Percentiles rank a stretch among this genome's conserved stretches.
Evolutionary conservation across 345 rosid genomes (phyloP).

Genomic region (Salix koriyanagi): DNA sequence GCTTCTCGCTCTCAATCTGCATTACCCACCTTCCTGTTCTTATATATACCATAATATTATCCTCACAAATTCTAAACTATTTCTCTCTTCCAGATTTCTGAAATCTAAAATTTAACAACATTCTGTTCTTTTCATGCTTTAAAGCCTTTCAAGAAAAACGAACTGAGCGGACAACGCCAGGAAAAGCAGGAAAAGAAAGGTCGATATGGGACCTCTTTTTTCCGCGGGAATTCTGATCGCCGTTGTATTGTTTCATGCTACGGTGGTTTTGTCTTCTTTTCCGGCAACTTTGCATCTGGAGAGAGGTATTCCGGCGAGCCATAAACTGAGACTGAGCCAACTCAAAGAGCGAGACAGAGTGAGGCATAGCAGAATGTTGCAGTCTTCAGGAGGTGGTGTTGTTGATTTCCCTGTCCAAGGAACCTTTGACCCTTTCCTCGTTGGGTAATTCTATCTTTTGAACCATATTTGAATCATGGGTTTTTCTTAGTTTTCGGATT

Average conservation of each 20-base stretch:
- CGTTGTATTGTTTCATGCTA: conserved; percentile 6
- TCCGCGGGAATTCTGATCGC: conserved; percentile 16
- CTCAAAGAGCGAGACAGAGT: conserved; percentile 59
- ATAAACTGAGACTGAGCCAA: conserved; percentile 46
- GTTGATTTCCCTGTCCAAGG: conserved; percentile 77
- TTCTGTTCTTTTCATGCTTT: not conserved
- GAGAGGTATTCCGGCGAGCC: conserved; percentile 54
- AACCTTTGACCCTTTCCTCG: conserved; percentile 72
- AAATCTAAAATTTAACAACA: not conserved
- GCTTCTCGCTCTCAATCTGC: not conserved
- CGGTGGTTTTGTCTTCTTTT: conserved; percentile 27
- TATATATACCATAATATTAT: no score
- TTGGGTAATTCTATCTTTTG: conserved; percentile 55
- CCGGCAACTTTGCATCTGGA: conserved; percentile 31
- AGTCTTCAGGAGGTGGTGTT: conserved; percentile 50
- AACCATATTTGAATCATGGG: not conserved
- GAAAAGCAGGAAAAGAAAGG: not conserved
- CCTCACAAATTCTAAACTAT: not conserved
- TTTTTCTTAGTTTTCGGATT: conserved; percentile 3
- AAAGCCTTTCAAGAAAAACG: not conserved
- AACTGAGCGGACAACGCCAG: no score
- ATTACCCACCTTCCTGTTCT: not conserved
- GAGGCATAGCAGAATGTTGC: conserved; percentile 81
- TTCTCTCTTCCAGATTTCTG: not conserved
- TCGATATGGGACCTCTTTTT: conserved; percentile 9